Conservation (phyloP, 164 flowering plant species). For the Santalum album region DNA sequence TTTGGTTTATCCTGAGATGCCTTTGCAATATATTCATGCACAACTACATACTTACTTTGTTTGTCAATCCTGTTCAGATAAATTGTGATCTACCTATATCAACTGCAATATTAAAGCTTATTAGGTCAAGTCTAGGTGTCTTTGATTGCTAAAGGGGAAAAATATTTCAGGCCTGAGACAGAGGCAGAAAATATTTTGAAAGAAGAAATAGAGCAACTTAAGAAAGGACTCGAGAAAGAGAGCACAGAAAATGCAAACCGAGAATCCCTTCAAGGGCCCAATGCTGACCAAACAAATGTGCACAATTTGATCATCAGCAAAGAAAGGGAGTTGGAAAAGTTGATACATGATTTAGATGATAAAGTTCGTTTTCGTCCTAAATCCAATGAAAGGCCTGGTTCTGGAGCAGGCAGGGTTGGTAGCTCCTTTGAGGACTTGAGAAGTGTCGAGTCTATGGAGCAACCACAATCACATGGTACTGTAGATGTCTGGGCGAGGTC, state of each 20-base stretch:
- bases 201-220: conserved; percentile 55
- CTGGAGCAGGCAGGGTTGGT: conserved; percentile 48
- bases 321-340: conserved; percentile 53
- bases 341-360: conserved; percentile 49
- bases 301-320: conserved; percentile 24
- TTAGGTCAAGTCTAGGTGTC: background rate
- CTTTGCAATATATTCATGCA: too few relatives aligned
- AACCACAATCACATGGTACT: conserved; percentile 59
- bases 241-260: too few relatives aligned
- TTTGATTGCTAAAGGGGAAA: background rate
- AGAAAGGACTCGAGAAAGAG: conserved; percentile 38
- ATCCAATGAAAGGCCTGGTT: conserved; percentile 53
- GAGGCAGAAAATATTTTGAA: conserved; percentile 64
- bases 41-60: too few relatives aligned
- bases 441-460: conserved; percentile 40
- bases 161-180: conserved; percentile 57
- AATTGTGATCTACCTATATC: too few relatives aligned
- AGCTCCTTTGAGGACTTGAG: conserved; percentile 43
- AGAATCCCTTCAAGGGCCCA: conserved; percentile 12
- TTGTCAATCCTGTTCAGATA: too few relatives aligned
- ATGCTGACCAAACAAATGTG: conserved; percentile 23
- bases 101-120: too few relatives aligned
- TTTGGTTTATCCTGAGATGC: too few relatives aligned
- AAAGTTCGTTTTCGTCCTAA: conserved; percentile 61
- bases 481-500: conserved; percentile 48